Base-by-base conservation (phyloP, 495 filamentous ascomycete species). In the Trypethelium eluteriae region DNA sequence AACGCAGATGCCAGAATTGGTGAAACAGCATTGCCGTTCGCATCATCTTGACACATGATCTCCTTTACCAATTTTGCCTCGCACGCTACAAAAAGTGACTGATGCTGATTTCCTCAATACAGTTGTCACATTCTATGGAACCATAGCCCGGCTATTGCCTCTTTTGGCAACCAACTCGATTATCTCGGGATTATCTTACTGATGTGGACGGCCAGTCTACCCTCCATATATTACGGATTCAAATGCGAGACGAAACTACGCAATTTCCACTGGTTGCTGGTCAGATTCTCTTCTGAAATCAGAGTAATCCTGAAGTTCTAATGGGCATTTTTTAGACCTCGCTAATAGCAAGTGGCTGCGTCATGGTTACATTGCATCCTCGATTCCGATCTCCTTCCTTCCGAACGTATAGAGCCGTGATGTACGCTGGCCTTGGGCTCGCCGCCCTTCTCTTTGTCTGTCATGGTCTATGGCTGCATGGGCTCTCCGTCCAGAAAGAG, bases 121-220 rank as follows among this genome's bases (percentile, higher is more conserved):
- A 74, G 65, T 11, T 83, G 77, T 69, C 82, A 86, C 71, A 80
- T 79, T 0, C 73, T 84, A 50, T 76, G 76, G 64, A 82, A 81
- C 59, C 82, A 84, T 69, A 80, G 75, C 65, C 68, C 73, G 32
- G 56, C 69, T 1, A 67, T 78, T 14, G 76, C 76, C 36, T 68
- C 50, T n/a, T 66, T 79, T 2, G 79, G 78, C 11, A 74, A 80
- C 62, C 78, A 80, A 62, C 70, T 84, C 14, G 82, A 85, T 69
- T 80, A 81, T 68, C 73, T 80, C 50, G 82, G 84, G 18, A 80
- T 86, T 61, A 71, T 85, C 16, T 62, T 82, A 4, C 72, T 85
- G 10, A 85, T 84, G 78, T 84, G 80, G 79, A 74, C 78, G 16
- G 78, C 82, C 18, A 80, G 79, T 64, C 73, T 84, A 16, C 81